Percentiles rank a stretch among this genome's conserved stretches.
These are phyloP conservation scores for Fragaria ananassa DNA, from an alignment of 306 rosid species.

Conservation along the genomic window DNA sequence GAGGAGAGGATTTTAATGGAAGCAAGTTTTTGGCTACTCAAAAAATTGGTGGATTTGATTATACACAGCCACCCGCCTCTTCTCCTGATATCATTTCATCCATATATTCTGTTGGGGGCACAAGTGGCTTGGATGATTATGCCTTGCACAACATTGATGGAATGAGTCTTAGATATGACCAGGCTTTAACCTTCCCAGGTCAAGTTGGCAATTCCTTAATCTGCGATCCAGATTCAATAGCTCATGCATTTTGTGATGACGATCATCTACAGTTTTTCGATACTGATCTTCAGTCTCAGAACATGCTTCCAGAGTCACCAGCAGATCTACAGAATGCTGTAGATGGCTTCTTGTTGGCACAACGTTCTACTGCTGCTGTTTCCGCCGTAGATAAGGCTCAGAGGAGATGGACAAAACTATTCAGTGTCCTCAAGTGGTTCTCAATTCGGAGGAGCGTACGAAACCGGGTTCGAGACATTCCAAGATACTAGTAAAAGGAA, in stretches of 20 bases:
- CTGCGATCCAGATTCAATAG: slow-evolving; percentile 57
- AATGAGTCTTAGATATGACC: slow-evolving; percentile 63
- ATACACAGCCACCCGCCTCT: slow-evolving; percentile 52
- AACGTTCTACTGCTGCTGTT: slow-evolving; percentile 31
- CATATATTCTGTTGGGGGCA: slow-evolving; percentile 57
- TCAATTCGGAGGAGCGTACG: slow-evolving; percentile 40
- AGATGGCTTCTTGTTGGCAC: slow-evolving; percentile 40
- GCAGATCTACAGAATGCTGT: slow-evolving; percentile 61
- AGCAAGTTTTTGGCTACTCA: slow-evolving; percentile 60
- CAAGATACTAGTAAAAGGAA: slow-evolving; percentile 22
- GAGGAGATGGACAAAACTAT: slow-evolving; percentile 80
- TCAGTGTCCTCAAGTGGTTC: slow-evolving; percentile 79
- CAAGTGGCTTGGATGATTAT: slow-evolving; percentile 69
- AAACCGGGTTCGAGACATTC: slow-evolving; percentile 25
- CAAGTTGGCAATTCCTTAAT: slow-evolving; percentile 59
- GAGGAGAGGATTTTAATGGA: slow-evolving; percentile 53
- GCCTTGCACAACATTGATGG: slow-evolving; percentile 51
- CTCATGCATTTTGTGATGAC: slow-evolving; percentile 56
- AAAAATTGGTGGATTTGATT: slow-evolving; percentile 54
- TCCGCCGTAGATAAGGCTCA: slow-evolving; percentile 48
- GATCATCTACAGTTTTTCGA: slow-evolving; percentile 69
- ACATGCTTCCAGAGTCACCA: slow-evolving; percentile 37
- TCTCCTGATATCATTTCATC: slow-evolving; percentile 80
- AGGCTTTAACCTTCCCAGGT: slow-evolving; percentile 47
- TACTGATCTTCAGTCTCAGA: slow-evolving; percentile 51